Evolutionary conservation across 164 flowering plant species (phyloP).

Genomic region (Macadamia integrifolia): DNA sequence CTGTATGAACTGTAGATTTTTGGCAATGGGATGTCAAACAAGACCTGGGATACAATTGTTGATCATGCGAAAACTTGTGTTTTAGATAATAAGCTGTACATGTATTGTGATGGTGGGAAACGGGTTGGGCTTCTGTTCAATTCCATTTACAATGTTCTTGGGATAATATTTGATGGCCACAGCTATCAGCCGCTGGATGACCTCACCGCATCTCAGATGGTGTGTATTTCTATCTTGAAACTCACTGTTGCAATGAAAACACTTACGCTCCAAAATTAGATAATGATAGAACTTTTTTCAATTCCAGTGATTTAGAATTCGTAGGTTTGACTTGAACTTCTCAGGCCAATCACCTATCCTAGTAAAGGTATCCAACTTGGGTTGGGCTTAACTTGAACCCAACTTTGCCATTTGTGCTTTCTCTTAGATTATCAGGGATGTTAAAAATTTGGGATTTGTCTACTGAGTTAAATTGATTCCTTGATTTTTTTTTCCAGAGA

Average conservation of each 20-base stretch:
- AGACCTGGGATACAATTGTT: conserved; percentile 49
- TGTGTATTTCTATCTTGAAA: conserved; percentile 15
- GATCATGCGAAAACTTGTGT: conserved; percentile 47
- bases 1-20: conserved; percentile 34
- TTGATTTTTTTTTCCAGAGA: too few relatives aligned
- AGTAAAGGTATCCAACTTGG: not conserved
- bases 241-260: not conserved
- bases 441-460: too few relatives aligned
- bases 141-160: conserved; percentile 44
- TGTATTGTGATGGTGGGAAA: conserved; percentile 16
- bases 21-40: conserved; percentile 31
- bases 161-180: conserved; percentile 40
- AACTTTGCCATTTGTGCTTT: not conserved
- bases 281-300: not conserved
- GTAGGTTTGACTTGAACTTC: not conserved
- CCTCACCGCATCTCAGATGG: conserved; percentile 34
- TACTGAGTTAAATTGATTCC: too few relatives aligned
- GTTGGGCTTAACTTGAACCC: not conserved
- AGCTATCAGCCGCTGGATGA: conserved; percentile 20
- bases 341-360: too few relatives aligned
- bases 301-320: not conserved
- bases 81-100: conserved; percentile 28
- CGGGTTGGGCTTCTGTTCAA: conserved; percentile 35
- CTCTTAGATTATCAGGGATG: too few relatives aligned
- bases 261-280: not conserved